phyloP scores from a whole-genome alignment of 805 yeast genomes.

The Teunomyces aglyptinius region DNA sequence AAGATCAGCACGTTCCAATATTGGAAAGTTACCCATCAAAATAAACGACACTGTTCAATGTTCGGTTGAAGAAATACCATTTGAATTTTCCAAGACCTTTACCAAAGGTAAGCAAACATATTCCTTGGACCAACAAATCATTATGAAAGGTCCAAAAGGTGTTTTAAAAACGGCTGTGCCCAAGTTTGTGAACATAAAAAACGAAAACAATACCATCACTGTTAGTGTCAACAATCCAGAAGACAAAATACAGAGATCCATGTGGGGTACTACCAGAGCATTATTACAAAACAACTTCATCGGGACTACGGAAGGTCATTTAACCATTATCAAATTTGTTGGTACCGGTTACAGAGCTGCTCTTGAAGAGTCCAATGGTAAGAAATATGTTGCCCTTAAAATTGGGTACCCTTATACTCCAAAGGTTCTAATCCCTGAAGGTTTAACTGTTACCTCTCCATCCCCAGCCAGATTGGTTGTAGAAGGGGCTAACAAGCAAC shows the following conservation, averaged over 20 bases:
- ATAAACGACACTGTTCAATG: slow-evolving; percentile 60
- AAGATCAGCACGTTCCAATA: slow-evolving; percentile 47
- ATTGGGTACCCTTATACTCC: slow-evolving; percentile 86
- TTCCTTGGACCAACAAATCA: slow-evolving; percentile 55
- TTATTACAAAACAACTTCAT: slow-evolving; percentile 70
- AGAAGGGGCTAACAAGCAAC: slow-evolving; percentile 86
- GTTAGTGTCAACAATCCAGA: slow-evolving; percentile 58
- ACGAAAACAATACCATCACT: slow-evolving; percentile 34
- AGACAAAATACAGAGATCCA: slow-evolving; percentile 68
- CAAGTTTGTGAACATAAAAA: slow-evolving; percentile 55
- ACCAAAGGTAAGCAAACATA: slow-evolving; percentile 65
- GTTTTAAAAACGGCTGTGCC: slow-evolving; percentile 63
- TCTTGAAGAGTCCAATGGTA: slow-evolving; percentile 55
- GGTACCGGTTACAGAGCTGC: slow-evolving; percentile 97
- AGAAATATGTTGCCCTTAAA: slow-evolving; percentile 66
- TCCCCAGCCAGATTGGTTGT: slow-evolving; percentile 80
- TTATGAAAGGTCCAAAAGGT: slow-evolving; percentile 79
- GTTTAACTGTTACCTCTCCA: slow-evolving; percentile 72
- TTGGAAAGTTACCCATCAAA: slow-evolving; percentile 78
- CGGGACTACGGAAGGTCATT: slow-evolving; percentile 93
- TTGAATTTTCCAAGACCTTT: slow-evolving; percentile 55
- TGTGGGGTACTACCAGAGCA: slow-evolving; percentile 95
- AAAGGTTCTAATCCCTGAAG: slow-evolving; percentile 73
- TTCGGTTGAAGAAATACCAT: slow-evolving; percentile 46
- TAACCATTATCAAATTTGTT: slow-evolving; percentile 80